phyloP scores from a whole-genome alignment of 768 basidiomycete species.

The Mycena belliarum region DNA sequence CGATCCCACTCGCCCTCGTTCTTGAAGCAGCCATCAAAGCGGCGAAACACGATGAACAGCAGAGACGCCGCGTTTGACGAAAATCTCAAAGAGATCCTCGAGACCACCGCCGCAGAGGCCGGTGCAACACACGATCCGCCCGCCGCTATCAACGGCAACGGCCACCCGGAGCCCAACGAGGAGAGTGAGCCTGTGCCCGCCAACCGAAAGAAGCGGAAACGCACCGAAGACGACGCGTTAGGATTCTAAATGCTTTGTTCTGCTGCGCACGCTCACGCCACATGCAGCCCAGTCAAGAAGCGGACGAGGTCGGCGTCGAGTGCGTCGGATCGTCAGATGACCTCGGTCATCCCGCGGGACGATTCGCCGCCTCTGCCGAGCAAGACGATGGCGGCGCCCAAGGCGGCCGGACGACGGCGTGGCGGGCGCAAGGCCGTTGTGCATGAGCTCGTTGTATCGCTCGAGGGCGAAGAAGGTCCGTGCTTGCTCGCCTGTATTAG shows the following conservation, averaged over 20 bases:
- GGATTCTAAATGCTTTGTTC: conserved; percentile 28
- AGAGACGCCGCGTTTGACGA: conserved; percentile 93
- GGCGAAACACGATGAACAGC: conserved; percentile 97
- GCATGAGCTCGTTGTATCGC: conserved; percentile 33
- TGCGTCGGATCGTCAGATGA: conserved; percentile 57
- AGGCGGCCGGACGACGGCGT: conserved; percentile 38
- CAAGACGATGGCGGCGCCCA: conserved; percentile 27
- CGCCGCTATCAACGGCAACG: conserved; percentile 36
- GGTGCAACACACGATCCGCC: conserved; percentile 50
- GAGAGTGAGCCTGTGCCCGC: conserved; percentile 43
- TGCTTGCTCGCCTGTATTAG: background rate
- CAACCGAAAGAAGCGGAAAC: conserved; percentile 72
- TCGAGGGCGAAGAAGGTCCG: conserved; percentile 69
- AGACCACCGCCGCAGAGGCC: conserved; percentile 73
- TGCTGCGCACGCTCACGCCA: conserved; percentile 12
- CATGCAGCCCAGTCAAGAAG: conserved; percentile 56
- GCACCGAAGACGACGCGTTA: conserved; percentile 71
- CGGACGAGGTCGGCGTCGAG: conserved; percentile 77
- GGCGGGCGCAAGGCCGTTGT: conserved; percentile 43
- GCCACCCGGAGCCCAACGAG: conserved; percentile 45
- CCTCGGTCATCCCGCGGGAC: conserved; percentile 39
- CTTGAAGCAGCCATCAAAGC: conserved; percentile 72
- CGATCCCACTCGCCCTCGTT: conserved; percentile 72
- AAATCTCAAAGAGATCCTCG: conserved; percentile 75
- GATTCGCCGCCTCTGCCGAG: conserved; percentile 39